A percentile compares a stretch with the other conserved stretches of the same genome.
These are phyloP conservation scores for Nemania serpens DNA, from an alignment of 2,329 filamentous ascomycete genomes.

Conservation along the genomic window DNA sequence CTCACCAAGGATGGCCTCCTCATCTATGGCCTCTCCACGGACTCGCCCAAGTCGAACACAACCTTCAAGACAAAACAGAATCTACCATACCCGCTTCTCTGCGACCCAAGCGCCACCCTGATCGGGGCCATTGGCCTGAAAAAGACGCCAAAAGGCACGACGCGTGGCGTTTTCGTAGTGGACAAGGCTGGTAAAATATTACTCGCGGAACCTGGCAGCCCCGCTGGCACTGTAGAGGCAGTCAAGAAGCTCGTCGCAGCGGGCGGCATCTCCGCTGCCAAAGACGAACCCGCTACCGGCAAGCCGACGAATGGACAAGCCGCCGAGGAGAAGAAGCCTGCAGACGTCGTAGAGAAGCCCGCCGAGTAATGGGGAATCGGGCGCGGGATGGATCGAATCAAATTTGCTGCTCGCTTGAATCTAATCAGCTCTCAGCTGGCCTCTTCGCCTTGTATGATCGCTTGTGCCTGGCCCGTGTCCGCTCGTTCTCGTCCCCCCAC, in stretches of 20 bases:
- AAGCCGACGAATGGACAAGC: slow-evolving; percentile 36
- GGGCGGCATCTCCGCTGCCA: slow-evolving; percentile 34
- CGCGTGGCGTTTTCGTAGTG: slow-evolving; percentile 85
- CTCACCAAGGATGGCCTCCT: slow-evolving; percentile 79
- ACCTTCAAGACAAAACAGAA: slow-evolving; percentile 92
- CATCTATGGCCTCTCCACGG: slow-evolving; percentile 88
- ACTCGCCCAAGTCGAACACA: slow-evolving; percentile 89
- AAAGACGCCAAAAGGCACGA: slow-evolving; percentile 80
- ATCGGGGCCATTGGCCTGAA: slow-evolving; percentile 89
- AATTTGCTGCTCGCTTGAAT: slow-evolving; percentile 24
- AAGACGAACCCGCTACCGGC: slow-evolving; percentile 33
- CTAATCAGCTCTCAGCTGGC: slow-evolving; percentile 2
- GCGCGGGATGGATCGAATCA: background rate
- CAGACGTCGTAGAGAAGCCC: slow-evolving; percentile 46
- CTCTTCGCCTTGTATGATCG: slow-evolving; percentile 17
- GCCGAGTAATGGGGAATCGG: slow-evolving; percentile 16
- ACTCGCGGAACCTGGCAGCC: slow-evolving; percentile 73
- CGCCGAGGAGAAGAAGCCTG: slow-evolving; percentile 46
- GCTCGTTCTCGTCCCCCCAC: slow-evolving; percentile 1
- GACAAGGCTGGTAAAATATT: slow-evolving; percentile 82
- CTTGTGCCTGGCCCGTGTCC: slow-evolving; percentile 11
- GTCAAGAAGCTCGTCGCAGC: slow-evolving; percentile 72
- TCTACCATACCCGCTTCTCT: slow-evolving; percentile 85
- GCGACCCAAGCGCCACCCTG: slow-evolving; percentile 74
- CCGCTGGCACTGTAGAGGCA: slow-evolving; percentile 75